Percentiles rank a stretch among this genome's conserved stretches.
Evolutionary conservation across 2,329 filamentous ascomycete genomes (phyloP).

Genomic region (Aspergillus sp.): DNA sequence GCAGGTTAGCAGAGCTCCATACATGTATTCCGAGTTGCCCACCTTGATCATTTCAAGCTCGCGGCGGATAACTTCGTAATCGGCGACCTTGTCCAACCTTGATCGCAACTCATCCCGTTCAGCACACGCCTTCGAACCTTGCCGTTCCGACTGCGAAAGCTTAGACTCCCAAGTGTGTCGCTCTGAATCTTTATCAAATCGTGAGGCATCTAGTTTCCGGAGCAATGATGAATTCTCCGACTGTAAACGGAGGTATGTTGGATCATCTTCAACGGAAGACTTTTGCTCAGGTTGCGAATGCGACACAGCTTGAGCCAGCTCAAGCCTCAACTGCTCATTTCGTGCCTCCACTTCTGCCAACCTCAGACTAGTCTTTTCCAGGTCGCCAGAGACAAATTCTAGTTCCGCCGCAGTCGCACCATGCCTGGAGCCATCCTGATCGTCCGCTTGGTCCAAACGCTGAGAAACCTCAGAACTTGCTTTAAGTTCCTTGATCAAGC

Average conservation of each 20-base stretch:
- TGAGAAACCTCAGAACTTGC: slow-evolving; percentile 96
- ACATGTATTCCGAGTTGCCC: slow-evolving; percentile 6
- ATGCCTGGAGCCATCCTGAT: slow-evolving; percentile 50
- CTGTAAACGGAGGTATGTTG: slow-evolving; percentile 73
- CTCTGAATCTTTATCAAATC: slow-evolving; percentile 74
- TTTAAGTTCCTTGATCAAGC: slow-evolving; percentile 85
- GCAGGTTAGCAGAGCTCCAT: slow-evolving; percentile 5
- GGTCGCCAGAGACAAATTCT: slow-evolving; percentile 82
- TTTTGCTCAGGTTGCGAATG: slow-evolving; percentile 52
- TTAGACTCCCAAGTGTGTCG: slow-evolving; percentile 67
- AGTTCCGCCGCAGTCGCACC: slow-evolving; percentile 79
- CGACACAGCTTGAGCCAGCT: slow-evolving; percentile 81
- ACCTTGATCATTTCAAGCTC: slow-evolving; percentile 89
- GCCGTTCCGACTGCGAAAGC: slow-evolving; percentile 69
- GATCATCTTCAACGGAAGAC: slow-evolving; percentile 72
- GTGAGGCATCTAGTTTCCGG: slow-evolving; percentile 72
- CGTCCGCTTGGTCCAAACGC: slow-evolving; percentile 65
- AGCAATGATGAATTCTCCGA: slow-evolving; percentile 90
- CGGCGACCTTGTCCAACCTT: slow-evolving; percentile 80
- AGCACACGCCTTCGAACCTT: slow-evolving; percentile 61
- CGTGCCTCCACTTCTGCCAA: slow-evolving; percentile 85
- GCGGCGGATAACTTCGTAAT: slow-evolving; percentile 94
- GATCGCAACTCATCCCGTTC: slow-evolving; percentile 71
- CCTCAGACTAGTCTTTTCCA: slow-evolving; percentile 79
- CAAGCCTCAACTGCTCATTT: slow-evolving; percentile 84